Percentiles rank a stretch among this genome's conserved stretches.
Conservation (phyloP, 768 basidiomycete species). For the Dictyophora rubrovolvata region DNA sequence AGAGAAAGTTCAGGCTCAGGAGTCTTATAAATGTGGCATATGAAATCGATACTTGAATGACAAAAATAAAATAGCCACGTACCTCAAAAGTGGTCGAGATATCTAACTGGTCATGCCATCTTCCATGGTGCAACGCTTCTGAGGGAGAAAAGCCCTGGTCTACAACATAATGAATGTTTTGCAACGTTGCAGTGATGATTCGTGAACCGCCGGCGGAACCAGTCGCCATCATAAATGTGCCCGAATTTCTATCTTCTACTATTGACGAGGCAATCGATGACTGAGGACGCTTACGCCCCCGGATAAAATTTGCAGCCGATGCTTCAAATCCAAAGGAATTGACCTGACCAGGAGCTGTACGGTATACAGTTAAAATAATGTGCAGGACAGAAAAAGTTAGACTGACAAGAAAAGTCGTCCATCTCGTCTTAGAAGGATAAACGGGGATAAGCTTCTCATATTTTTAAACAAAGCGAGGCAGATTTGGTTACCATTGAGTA, state of each 20-base stretch:
- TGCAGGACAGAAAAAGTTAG: neutral
- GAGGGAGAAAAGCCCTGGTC: constrained; percentile 21
- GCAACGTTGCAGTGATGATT: constrained; percentile 29
- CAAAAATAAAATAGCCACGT: constrained; percentile 1
- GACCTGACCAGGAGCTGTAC: constrained; percentile 13
- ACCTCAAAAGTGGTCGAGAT: constrained; percentile 17
- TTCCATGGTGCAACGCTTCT: constrained; percentile 12
- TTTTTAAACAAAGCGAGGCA: neutral
- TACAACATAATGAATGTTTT: constrained; percentile 25
- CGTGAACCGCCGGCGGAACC: constrained; percentile 27
- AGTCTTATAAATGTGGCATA: neutral
- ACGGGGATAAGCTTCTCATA: neutral
- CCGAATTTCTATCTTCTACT: constrained; percentile 25
- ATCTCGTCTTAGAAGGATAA: constrained; percentile 20
- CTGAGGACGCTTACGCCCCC: constrained; percentile 26
- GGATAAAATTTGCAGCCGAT: constrained; percentile 27
- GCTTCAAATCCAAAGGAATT: constrained; percentile 29
- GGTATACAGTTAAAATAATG: neutral
- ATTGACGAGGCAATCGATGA: constrained; percentile 24
- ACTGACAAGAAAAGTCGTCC: constrained; percentile 20
- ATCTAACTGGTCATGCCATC: constrained; percentile 22
- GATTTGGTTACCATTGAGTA: constrained; percentile 7
- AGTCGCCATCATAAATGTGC: constrained; percentile 27
- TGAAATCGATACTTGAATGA: neutral
- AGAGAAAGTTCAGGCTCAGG: constrained; percentile 12